These are phyloP conservation scores for Botrytis porri DNA, from an alignment of 2,329 filamentous ascomycete genomes.

Conservation along the genomic window DNA sequence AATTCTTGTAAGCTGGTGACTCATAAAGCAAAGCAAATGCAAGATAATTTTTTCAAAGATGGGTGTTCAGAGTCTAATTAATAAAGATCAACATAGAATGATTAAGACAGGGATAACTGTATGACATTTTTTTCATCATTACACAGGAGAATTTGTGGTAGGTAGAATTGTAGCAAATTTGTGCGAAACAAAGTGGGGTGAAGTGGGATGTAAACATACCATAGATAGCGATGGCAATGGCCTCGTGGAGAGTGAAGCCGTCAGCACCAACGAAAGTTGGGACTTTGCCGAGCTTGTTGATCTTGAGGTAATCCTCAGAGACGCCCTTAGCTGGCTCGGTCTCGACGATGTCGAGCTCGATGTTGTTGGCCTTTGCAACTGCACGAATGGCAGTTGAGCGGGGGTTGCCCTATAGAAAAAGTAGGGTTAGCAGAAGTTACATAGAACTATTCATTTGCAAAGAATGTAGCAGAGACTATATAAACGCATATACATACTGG, in stretches of 20 bases:
- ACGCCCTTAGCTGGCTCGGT: conserved; percentile 63
- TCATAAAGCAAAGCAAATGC: conserved; percentile 22
- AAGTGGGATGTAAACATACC: conserved; percentile 59
- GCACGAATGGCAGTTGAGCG: conserved; percentile 85
- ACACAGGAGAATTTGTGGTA: conserved; percentile 24
- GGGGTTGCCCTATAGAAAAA: conserved; percentile 68
- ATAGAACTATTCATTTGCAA: neutral
- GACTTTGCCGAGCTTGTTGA: conserved; percentile 86
- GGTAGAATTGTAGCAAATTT: conserved; percentile 21
- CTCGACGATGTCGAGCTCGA: conserved; percentile 83
- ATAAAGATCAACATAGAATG: conserved; percentile 73
- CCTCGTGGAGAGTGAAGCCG: conserved; percentile 85
- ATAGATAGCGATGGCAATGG: conserved; percentile 95
- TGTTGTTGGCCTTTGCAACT: conserved; percentile 94
- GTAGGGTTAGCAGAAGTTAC: conserved; percentile 23
- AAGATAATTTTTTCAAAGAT: conserved; percentile 29
- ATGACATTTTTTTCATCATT: conserved; percentile 55
- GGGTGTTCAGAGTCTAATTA: conserved; percentile 73
- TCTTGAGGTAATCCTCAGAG: conserved; percentile 74
- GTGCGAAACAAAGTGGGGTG: neutral
- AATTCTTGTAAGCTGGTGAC: conserved; percentile 28
- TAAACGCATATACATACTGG: conserved; percentile 53
- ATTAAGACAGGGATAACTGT: conserved; percentile 99
- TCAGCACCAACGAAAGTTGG: conserved; percentile 91
- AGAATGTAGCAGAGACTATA: neutral